Conservation (phyloP, 495 filamentous ascomycete genomes). For the Trichoderma virens region DNA sequence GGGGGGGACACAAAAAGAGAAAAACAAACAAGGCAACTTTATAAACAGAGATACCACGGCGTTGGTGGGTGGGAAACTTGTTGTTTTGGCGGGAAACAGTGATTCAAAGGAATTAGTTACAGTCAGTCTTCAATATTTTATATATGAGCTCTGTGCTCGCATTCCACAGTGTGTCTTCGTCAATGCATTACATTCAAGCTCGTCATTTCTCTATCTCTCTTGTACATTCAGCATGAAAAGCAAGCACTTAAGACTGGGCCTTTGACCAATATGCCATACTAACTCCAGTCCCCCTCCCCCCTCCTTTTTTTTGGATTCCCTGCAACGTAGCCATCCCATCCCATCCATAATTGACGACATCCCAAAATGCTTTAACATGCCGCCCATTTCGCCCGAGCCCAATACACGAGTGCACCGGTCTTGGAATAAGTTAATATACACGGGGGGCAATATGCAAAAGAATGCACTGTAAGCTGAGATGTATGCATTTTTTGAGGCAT, state of each 20-base stretch:
- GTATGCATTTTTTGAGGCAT: neutral
- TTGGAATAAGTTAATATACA: constrained; percentile 1
- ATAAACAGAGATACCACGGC: constrained; percentile 1
- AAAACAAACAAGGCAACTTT: neutral
- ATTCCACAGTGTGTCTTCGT: neutral
- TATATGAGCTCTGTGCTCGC: no score
- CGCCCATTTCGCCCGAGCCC: neutral
- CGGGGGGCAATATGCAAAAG: neutral
- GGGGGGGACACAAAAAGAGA: neutral
- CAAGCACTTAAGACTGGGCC: neutral
- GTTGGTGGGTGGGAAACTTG: neutral
- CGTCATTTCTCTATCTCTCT: constrained; percentile 6
- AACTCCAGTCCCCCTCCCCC: neutral
- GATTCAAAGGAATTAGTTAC: neutral
- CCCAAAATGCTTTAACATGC: neutral
- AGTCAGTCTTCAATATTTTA: neutral
- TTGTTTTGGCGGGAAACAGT: neutral
- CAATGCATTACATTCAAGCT: constrained; percentile 1
- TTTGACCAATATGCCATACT: neutral
- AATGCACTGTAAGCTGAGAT: neutral
- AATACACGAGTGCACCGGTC: neutral
- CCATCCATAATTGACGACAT: neutral
- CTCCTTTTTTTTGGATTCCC: neutral
- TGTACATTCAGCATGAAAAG: constrained; percentile 7
- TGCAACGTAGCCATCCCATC: neutral